phyloP scores from a whole-genome alignment of 2,329 filamentous ascomycete genomes.

The Mycosphaerella arachidis region DNA sequence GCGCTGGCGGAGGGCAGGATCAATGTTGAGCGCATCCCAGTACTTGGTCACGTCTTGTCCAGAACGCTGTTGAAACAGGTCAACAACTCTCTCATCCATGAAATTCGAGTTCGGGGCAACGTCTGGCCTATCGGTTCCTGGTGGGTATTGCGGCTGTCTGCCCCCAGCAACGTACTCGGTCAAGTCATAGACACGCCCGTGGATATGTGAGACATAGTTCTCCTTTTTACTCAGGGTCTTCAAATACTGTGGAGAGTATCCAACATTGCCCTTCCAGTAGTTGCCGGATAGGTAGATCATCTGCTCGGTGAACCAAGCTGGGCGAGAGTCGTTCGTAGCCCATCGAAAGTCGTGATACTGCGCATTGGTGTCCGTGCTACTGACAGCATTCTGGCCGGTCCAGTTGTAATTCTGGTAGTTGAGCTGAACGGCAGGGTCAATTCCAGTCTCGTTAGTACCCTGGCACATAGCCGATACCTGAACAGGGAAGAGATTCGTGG shows the following conservation, averaged over 20 bases:
- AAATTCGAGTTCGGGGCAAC: conserved; percentile 61
- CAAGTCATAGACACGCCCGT: conserved; percentile 80
- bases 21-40: conserved; percentile 68
- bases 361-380: conserved; percentile 64
- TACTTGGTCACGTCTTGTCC: conserved; percentile 78
- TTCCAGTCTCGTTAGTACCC: conserved; percentile 63
- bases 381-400: conserved; percentile 63
- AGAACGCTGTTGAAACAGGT: conserved; percentile 70
- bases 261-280: conserved; percentile 83
- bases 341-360: conserved; percentile 90
- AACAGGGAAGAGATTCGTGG: conserved; percentile 84
- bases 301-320: conserved; percentile 90
- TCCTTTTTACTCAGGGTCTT: conserved; percentile 53
- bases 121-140: conserved; percentile 48
- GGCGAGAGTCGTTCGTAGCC: conserved; percentile 73
- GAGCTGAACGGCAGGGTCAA: conserved; percentile 71
- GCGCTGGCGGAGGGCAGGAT: conserved; percentile 52
- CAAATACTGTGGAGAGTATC: conserved; percentile 75
- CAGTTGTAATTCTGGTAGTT: conserved; percentile 78
- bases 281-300: conserved; percentile 71
- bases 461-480: conserved; percentile 90
- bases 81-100: conserved; percentile 69
- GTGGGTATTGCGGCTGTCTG: conserved; percentile 56
- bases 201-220: conserved; percentile 70
- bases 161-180: conserved; percentile 77